These are phyloP conservation scores for Hibiscus trionum DNA, from an alignment of 345 rosid genomes.

Conservation along the genomic window DNA sequence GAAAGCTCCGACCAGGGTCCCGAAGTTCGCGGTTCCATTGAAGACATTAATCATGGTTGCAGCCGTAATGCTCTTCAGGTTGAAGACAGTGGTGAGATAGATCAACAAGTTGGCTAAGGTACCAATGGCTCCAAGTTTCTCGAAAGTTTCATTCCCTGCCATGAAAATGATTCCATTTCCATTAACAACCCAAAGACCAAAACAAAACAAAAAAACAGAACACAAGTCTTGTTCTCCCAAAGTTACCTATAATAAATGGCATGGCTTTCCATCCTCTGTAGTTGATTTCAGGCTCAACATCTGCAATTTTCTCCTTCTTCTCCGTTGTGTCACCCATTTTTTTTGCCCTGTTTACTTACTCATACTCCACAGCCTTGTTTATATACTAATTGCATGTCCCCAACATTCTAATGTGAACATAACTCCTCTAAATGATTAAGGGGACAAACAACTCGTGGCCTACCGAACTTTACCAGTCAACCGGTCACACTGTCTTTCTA, in stretches of 20 bases:
- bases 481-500: too few species aligned
- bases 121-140: too few species aligned
- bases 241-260: slow-evolving; percentile 63
- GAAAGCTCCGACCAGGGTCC: slow-evolving; percentile 70
- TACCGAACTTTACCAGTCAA: neutral
- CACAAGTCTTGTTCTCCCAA: neutral
- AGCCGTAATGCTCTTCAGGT: slow-evolving; percentile 60
- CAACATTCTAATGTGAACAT: neutral
- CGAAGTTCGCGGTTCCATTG: slow-evolving; percentile 42
- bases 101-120: slow-evolving; percentile 57
- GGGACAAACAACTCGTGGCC: neutral
- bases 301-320: neutral
- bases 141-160: too few species aligned
- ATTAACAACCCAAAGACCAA: neutral
- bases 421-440: neutral
- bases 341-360: neutral
- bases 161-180: too few species aligned
- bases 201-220: neutral
- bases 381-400: neutral
- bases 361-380: neutral
- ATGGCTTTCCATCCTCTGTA: slow-evolving; percentile 73
- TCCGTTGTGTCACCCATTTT: neutral
- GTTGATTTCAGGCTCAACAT: slow-evolving; percentile 26
- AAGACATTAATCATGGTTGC: slow-evolving; percentile 63
- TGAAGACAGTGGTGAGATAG: slow-evolving; percentile 68